Percentiles rank a stretch among this genome's conserved stretches.
phyloP scores from a whole-genome alignment of 306 rosid species.

The Cajanus cajan region DNA sequence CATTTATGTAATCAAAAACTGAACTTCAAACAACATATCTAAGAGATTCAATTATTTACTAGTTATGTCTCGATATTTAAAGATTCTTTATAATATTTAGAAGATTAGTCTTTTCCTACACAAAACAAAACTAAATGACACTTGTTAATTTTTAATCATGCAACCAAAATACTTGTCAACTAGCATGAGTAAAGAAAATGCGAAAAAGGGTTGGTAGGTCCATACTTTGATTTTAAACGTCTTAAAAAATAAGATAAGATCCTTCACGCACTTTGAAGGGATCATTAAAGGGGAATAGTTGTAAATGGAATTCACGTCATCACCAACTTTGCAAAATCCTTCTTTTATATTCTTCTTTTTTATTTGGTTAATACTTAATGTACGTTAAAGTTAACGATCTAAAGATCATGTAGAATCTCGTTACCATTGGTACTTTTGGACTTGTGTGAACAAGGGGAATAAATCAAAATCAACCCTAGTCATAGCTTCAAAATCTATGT shows the following conservation, averaged over 20 bases:
- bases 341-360: not conserved
- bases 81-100: not conserved
- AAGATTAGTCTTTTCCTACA: not conserved
- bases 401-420: not conserved
- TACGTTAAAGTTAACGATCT: not conserved
- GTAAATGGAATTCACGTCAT: constrained; percentile 32
- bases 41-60: too few species aligned
- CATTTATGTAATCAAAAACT: too few species aligned
- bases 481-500: not conserved
- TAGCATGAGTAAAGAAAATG: not conserved
- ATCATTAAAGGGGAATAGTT: not conserved
- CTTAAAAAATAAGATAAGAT: not conserved
- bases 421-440: not conserved
- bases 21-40: too few species aligned
- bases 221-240: not conserved
- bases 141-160: not conserved
- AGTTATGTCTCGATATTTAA: too few species aligned
- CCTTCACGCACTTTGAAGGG: constrained; percentile 18
- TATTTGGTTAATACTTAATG: not conserved
- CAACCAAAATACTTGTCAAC: not conserved
- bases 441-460: not conserved
- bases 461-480: not conserved
- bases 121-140: not conserved
- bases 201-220: not conserved
- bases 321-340: constrained; percentile 2